phyloP scores from a whole-genome alignment of 352 stramenopile species.

The Phytophthora fragariaefolia region DNA sequence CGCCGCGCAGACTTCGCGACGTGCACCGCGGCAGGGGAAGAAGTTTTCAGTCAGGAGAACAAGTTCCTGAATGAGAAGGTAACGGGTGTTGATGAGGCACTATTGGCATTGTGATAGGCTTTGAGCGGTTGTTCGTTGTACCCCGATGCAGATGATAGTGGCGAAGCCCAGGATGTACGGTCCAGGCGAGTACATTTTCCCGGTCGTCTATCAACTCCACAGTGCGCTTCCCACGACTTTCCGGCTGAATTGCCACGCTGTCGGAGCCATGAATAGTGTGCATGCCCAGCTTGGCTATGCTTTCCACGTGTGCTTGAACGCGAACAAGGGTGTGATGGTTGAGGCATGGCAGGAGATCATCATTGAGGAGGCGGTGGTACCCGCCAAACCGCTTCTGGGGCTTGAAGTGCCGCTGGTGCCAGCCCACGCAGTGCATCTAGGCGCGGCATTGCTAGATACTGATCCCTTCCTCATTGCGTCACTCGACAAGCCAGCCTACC shows the following conservation, averaged over 20 bases:
- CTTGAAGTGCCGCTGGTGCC: background rate
- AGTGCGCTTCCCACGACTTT: slow-evolving; percentile 13
- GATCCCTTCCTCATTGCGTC: background rate
- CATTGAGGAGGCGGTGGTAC: slow-evolving; percentile 3
- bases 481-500: slow-evolving; percentile 13
- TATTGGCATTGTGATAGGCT: too few relatives aligned
- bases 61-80: slow-evolving; percentile 31
- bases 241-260: slow-evolving; percentile 16
- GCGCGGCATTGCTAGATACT: background rate
- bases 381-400: background rate
- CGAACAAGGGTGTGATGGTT: slow-evolving; percentile 12
- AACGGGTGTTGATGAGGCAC: too few relatives aligned
- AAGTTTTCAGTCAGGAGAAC: slow-evolving; percentile 17
- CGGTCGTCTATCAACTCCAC: slow-evolving; percentile 30
- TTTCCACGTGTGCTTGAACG: slow-evolving; percentile 16
- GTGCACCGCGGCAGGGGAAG: too few relatives aligned
- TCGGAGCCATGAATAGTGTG: slow-evolving; percentile 10
- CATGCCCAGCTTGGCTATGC: slow-evolving; percentile 18
- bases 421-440: background rate
- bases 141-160: slow-evolving; percentile 13
- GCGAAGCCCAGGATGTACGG: slow-evolving; percentile 23
- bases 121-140: background rate
- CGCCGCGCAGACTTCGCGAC: slow-evolving; percentile 5
- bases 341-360: slow-evolving; percentile 12
- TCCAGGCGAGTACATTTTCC: slow-evolving; percentile 25